Evolutionary conservation across 345 rosid species (phyloP).

Genomic region (Arabidopsis arenosa): DNA sequence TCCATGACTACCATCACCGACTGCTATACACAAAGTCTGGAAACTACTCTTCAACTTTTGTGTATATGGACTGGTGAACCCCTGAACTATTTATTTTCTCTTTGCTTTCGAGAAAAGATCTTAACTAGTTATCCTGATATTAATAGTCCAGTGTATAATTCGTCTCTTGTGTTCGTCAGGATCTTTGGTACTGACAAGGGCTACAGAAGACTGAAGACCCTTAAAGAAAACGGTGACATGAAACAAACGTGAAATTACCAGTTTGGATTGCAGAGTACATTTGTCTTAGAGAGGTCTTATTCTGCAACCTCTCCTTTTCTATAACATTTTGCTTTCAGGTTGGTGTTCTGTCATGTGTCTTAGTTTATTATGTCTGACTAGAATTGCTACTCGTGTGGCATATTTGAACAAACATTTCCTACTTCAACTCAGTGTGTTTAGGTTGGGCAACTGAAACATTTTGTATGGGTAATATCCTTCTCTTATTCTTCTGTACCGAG

Average conservation of each 20-base stretch:
- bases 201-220: constrained; percentile 79
- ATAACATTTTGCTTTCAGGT: constrained; percentile 18
- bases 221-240: constrained; percentile 50
- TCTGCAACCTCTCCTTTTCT: constrained; percentile 22
- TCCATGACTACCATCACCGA: constrained; percentile 99
- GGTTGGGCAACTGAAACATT: constrained; percentile 31
- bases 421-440: constrained; percentile 22
- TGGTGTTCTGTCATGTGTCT: constrained; percentile 24
- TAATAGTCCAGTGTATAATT: constrained; percentile 1
- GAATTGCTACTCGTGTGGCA: constrained; percentile 38
- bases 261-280: constrained; percentile 31
- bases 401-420: constrained; percentile 20
- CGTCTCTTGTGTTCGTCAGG: constrained; percentile 51
- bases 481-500: neutral
- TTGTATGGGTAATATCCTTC: constrained; percentile 10
- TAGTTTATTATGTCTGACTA: constrained; percentile 29
- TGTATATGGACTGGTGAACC: constrained; percentile 95
- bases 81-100: constrained; percentile 2
- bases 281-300: constrained; percentile 34
- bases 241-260: constrained; percentile 37
- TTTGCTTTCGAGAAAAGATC: neutral
- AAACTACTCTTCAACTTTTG: constrained; percentile 92
- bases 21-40: constrained; percentile 96
- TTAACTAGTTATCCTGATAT: neutral
- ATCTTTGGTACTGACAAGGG: constrained; percentile 95